These are phyloP conservation scores for Nyssa sinensis DNA, from an alignment of 148 eudicot genomes.

Conservation along the genomic window DNA sequence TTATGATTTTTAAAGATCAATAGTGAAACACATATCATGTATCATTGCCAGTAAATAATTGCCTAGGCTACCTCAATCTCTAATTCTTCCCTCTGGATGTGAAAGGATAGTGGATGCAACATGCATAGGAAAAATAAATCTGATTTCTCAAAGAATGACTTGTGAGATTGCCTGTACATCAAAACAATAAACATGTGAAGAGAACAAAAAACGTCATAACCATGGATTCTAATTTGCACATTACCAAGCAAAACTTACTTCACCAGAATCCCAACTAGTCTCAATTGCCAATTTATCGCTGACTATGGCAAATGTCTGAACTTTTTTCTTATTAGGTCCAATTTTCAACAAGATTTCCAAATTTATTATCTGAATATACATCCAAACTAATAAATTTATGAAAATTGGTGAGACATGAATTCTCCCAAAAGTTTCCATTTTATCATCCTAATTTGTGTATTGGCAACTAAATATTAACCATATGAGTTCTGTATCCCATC, in stretches of 20 bases:
- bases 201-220: background rate
- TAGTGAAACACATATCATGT: background rate
- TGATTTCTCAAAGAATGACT: slow-evolving; percentile 66
- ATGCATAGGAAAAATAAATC: slow-evolving; percentile 74
- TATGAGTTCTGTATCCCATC: background rate
- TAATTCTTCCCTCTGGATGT: slow-evolving; percentile 67
- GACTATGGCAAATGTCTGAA: background rate
- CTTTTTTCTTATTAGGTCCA: background rate
- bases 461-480: slow-evolving; percentile 6
- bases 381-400: background rate
- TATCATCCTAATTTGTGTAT: too few species aligned
- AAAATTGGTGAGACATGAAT: background rate
- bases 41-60: slow-evolving; percentile 3
- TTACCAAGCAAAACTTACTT: slow-evolving; percentile 1
- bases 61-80: slow-evolving; percentile 90
- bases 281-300: background rate
- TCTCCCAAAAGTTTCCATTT: too few species aligned
- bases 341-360: background rate
- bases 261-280: background rate
- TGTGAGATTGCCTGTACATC: slow-evolving; percentile 70
- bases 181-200: background rate
- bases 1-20: background rate
- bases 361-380: too few species aligned
- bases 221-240: slow-evolving; percentile 2
- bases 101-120: slow-evolving; percentile 64